Conservation (phyloP, 2,329 filamentous ascomycete genomes). For the Trichoderma sp. region DNA sequence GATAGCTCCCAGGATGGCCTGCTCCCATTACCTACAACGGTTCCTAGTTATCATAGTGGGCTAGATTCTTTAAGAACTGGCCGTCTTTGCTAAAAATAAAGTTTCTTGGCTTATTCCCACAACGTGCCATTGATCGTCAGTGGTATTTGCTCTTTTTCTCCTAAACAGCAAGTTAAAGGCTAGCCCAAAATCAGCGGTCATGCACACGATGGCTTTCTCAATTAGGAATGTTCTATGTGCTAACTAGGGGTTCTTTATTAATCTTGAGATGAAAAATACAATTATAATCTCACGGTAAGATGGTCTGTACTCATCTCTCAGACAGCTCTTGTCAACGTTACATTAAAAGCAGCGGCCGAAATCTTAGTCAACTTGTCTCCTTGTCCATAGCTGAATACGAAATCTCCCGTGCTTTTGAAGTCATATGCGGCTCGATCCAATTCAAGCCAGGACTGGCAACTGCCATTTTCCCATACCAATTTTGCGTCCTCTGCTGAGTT, state of each 20-base stretch:
- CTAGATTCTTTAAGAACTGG: too few species aligned
- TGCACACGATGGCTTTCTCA: neutral
- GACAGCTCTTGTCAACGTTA: neutral
- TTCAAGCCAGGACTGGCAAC: slow-evolving; percentile 38
- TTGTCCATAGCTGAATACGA: neutral
- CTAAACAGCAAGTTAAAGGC: neutral
- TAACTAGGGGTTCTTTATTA: neutral
- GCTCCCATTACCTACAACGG: too few species aligned
- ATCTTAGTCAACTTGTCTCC: neutral
- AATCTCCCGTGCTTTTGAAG: slow-evolving; percentile 37
- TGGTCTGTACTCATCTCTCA: neutral
- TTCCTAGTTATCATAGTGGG: too few species aligned
- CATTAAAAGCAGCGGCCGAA: neutral
- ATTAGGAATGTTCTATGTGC: neutral
- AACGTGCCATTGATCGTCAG: neutral
- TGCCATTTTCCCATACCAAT: slow-evolving; percentile 35
- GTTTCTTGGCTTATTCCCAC: too few species aligned
- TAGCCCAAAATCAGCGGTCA: neutral
- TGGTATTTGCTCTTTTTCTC: neutral
- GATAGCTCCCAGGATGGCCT: too few species aligned
- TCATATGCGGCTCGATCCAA: slow-evolving; percentile 40
- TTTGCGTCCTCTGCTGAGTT: slow-evolving; percentile 29
- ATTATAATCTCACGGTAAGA: neutral
- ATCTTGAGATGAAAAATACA: neutral
- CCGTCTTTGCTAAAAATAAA: too few species aligned